These are phyloP conservation scores for Gymnopus androsaceus DNA, from an alignment of 1,284 basidiomycete genomes.

Conservation along the genomic window DNA sequence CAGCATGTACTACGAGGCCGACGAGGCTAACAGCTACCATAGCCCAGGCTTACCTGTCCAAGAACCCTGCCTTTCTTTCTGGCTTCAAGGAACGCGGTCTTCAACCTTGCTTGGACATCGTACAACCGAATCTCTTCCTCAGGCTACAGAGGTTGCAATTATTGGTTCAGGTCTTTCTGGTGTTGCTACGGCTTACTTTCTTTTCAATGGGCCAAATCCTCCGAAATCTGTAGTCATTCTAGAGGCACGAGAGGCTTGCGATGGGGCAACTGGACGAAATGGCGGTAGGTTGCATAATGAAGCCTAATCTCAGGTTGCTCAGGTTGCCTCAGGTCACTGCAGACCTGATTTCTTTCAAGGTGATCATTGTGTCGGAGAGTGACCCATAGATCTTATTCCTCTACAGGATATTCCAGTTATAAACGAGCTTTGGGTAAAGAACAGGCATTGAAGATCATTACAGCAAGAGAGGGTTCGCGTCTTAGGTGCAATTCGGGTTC, in stretches of 20 bases:
- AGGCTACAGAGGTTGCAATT: constrained; percentile 24
- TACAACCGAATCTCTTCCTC: constrained; percentile 24
- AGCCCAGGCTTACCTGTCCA: constrained; percentile 6
- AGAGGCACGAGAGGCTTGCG: constrained; percentile 28
- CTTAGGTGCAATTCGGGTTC: neutral
- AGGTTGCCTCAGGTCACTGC: constrained; percentile 27
- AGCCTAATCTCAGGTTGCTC: neutral
- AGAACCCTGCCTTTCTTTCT: constrained; percentile 22
- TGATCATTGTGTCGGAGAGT: neutral
- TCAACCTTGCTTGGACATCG: constrained; percentile 24
- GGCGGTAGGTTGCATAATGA: constrained; percentile 1
- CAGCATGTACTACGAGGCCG: constrained; percentile 11
- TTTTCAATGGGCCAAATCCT: constrained; percentile 23
- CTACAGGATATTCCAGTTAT: constrained; percentile 25
- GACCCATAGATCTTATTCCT: constrained; percentile 4
- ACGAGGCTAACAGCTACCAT: constrained; percentile 6
- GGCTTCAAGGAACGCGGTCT: constrained; percentile 26
- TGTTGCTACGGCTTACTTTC: constrained; percentile 24
- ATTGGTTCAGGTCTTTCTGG: constrained; percentile 29
- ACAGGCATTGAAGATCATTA: constrained; percentile 26
- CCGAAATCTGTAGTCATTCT: constrained; percentile 27
- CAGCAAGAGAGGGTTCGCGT: constrained; percentile 10
- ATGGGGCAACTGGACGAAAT: constrained; percentile 29
- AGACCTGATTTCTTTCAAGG: constrained; percentile 25
- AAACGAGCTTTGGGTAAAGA: constrained; percentile 22